Conservation (phyloP, 1,139 yeast genomes). For the Yamadazyma blattariae region DNA sequence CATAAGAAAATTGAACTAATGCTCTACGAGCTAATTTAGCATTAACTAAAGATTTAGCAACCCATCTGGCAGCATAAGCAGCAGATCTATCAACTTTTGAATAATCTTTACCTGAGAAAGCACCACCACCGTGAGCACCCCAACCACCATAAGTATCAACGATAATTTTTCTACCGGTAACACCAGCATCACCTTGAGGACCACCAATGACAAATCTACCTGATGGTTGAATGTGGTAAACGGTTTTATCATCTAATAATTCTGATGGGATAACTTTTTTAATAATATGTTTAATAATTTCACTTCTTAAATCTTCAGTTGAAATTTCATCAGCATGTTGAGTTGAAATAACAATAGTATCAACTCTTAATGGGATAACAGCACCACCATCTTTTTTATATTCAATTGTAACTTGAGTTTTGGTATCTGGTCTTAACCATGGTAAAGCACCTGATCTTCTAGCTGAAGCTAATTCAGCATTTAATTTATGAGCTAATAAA, state of each 20-base stretch:
- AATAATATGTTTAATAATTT: conserved; percentile 75
- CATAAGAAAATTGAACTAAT: conserved; percentile 96
- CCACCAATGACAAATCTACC: conserved; percentile 99
- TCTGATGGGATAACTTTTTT: conserved; percentile 90
- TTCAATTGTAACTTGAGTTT: conserved; percentile 98
- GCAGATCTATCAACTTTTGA: conserved; percentile 99
- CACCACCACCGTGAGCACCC: conserved; percentile 99
- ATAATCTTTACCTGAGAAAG: conserved; percentile 99
- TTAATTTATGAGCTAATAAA: conserved; percentile 90
- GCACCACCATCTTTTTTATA: conserved; percentile 94
- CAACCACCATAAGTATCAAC: conserved; percentile 99
- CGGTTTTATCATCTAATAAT: conserved; percentile 89
- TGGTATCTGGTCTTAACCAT: conserved; percentile 99
- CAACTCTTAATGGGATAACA: conserved; percentile 92
- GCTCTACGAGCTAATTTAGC: conserved; percentile 98
- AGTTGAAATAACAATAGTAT: conserved; percentile 95
- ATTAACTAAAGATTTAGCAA: conserved; percentile 92
- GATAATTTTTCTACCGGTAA: conserved; percentile 98
- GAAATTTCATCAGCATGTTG: conserved; percentile 97
- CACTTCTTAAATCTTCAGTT: conserved; percentile 84
- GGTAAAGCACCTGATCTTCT: conserved; percentile 92
- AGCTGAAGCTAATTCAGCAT: conserved; percentile 94
- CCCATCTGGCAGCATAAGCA: conserved; percentile 99
- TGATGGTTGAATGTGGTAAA: conserved; percentile 98
- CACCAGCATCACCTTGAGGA: conserved; percentile 99